Evolutionary conservation across 495 filamentous ascomycete genomes (phyloP).

Genomic region (Penicillium mononematosum): DNA sequence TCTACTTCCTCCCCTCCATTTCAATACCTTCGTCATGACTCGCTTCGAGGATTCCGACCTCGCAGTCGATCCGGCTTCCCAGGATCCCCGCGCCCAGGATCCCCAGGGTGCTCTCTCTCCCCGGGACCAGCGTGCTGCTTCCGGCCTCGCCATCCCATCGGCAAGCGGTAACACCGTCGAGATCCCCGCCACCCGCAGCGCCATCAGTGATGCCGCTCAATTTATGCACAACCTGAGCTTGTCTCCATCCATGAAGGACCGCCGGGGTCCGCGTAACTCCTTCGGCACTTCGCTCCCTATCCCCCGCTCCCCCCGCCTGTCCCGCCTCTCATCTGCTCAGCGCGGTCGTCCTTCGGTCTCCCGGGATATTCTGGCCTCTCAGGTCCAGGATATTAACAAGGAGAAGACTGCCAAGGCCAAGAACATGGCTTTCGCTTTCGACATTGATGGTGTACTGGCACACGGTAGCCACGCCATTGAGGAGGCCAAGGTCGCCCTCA

Average conservation of each 20-base stretch:
- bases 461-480: conserved; percentile 77
- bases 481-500: conserved; percentile 81
- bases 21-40: conserved; percentile 52
- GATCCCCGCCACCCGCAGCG: conserved; percentile 67
- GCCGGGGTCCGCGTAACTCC: conserved; percentile 72
- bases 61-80: conserved; percentile 37
- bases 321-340: conserved; percentile 59
- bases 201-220: conserved; percentile 64
- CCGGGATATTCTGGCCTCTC: conserved; percentile 68
- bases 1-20: conserved; percentile 7
- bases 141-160: conserved; percentile 48
- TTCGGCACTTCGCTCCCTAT: conserved; percentile 77
- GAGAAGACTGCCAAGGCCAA: conserved; percentile 65
- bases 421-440: conserved; percentile 84
- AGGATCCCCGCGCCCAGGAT: conserved; percentile 32
- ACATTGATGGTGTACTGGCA: conserved; percentile 88
- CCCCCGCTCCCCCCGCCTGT: conserved; percentile 66
- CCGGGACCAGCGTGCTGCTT: conserved; percentile 20
- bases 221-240: conserved; percentile 75
- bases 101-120: conserved; percentile 27
- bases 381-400: conserved; percentile 68
- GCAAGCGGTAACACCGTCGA: conserved; percentile 60
- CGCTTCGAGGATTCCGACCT: conserved; percentile 61
- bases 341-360: conserved; percentile 49
- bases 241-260: conserved; percentile 63